Conservation (phyloP, 1,139 yeast genomes). For the Sugiyamaella xylanicola region DNA sequence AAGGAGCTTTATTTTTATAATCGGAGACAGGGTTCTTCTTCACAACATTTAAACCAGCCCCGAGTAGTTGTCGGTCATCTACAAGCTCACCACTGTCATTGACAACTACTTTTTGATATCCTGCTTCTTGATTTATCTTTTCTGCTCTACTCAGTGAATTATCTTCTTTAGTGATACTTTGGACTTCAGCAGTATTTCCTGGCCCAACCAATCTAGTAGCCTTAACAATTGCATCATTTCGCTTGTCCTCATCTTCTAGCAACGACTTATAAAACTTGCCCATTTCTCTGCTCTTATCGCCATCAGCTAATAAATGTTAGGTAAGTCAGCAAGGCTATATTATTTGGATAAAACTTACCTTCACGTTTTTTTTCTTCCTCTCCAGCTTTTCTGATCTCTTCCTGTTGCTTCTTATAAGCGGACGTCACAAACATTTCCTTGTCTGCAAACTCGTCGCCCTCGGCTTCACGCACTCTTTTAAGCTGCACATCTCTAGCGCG, state of each 20-base stretch:
- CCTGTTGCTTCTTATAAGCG: constrained; percentile 46
- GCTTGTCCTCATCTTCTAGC: constrained; percentile 27
- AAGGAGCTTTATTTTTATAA: neutral
- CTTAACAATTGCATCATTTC: constrained; percentile 16
- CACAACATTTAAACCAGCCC: constrained; percentile 39
- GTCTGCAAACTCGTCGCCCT: constrained; percentile 45
- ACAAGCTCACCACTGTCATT: constrained; percentile 39
- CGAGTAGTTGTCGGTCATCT: constrained; percentile 36
- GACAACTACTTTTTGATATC: constrained; percentile 33
- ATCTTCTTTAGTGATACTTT: constrained; percentile 6
- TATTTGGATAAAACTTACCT: constrained; percentile 26
- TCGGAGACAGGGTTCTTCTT: neutral
- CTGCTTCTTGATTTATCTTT: constrained; percentile 27
- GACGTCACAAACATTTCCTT: constrained; percentile 50
- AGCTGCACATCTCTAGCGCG: constrained; percentile 39
- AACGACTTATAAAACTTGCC: constrained; percentile 34
- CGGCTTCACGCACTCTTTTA: constrained; percentile 37
- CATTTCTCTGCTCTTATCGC: constrained; percentile 26
- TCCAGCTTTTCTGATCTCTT: constrained; percentile 35
- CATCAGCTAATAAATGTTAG: constrained; percentile 13
- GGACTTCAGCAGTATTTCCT: neutral
- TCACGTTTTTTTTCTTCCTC: constrained; percentile 36
- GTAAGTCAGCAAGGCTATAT: neutral
- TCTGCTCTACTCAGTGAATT: constrained; percentile 20
- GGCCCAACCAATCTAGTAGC: constrained; percentile 3